A percentile compares a stretch with the other conserved stretches of the same genome.
phyloP scores from a whole-genome alignment of 202 grass and related monocot genomes.

The Brachypodium distachyon region DNA sequence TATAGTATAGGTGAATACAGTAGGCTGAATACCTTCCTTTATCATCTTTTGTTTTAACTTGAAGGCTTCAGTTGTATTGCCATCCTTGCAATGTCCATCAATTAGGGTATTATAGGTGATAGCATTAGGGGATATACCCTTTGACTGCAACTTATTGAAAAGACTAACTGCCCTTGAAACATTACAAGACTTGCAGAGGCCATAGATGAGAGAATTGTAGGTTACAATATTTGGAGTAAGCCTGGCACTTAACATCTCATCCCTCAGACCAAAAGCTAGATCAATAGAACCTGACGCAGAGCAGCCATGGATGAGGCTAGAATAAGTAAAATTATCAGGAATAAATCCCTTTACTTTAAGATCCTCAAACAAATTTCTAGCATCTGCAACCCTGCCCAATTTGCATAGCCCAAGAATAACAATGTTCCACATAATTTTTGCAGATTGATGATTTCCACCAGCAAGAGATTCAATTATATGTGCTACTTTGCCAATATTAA shows the following conservation, averaged over 20 bases:
- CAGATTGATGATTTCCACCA: conserved; percentile 36
- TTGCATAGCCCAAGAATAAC: conserved; percentile 84
- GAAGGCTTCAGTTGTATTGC: conserved; percentile 73
- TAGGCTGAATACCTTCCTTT: conserved; percentile 64
- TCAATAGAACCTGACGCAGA: conserved; percentile 54
- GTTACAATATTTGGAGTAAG: conserved; percentile 61
- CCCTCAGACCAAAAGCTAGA: conserved; percentile 65
- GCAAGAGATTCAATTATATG: conserved; percentile 25
- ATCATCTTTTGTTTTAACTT: conserved; percentile 90
- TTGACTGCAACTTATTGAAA: conserved; percentile 64
- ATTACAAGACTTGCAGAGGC: conserved; percentile 78
- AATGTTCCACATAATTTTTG: conserved; percentile 81
- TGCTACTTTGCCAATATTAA: conserved; percentile 38
- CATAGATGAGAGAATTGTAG: conserved; percentile 94
- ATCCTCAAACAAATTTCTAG: conserved; percentile 51
- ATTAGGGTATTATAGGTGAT: conserved; percentile 85
- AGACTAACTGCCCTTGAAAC: conserved; percentile 63
- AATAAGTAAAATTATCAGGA: conserved; percentile 82
- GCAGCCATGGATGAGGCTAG: conserved; percentile 75
- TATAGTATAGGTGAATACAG: conserved; percentile 79
- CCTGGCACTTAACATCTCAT: conserved; percentile 58
- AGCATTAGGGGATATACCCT: conserved; percentile 55
- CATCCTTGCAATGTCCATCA: conserved; percentile 70
- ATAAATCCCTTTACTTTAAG: conserved; percentile 55
- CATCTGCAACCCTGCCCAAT: conserved; percentile 62